Percentiles rank a stretch among this genome's conserved stretches.
Conservation (phyloP, 148 eudicot species). For the Dianthus caryophyllus region DNA sequence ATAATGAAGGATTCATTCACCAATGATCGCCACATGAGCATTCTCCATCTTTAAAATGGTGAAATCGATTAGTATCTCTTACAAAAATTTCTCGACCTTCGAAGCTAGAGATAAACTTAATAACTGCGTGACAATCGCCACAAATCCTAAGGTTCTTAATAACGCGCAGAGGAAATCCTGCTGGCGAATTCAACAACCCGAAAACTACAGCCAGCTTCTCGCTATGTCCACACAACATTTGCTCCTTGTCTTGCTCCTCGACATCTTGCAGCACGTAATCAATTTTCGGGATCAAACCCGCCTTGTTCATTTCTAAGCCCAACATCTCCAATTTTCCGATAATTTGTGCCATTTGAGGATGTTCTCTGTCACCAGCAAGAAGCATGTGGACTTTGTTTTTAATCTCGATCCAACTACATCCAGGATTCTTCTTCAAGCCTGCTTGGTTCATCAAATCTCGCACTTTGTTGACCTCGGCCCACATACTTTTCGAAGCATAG, state of each 20-base stretch:
- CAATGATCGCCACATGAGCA: constrained; percentile 92
- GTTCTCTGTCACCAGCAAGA: constrained; percentile 55
- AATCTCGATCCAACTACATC: constrained; percentile 78
- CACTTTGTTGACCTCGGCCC: constrained; percentile 47
- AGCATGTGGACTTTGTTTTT: constrained; percentile 69
- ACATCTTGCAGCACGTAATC: constrained; percentile 71
- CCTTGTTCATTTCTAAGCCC: constrained; percentile 51
- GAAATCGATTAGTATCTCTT: constrained; percentile 77
- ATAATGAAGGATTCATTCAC: constrained; percentile 32
- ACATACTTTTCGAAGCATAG: constrained; percentile 57
- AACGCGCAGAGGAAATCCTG: constrained; percentile 57
- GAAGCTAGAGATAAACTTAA: constrained; percentile 51
- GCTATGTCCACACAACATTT: constrained; percentile 70
- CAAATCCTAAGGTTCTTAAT: constrained; percentile 78
- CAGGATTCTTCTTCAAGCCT: constrained; percentile 64
- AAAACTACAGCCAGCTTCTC: constrained; percentile 72
- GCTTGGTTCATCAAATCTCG: constrained; percentile 53
- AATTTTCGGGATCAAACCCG: constrained; percentile 41
- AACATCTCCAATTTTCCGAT: constrained; percentile 40
- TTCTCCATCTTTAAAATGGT: constrained; percentile 74
- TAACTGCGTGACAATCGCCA: constrained; percentile 70
- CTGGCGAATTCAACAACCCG: constrained; percentile 50
- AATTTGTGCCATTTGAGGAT: constrained; percentile 52
- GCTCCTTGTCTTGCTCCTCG: constrained; percentile 81
- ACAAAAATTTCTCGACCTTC: constrained; percentile 72